Conservation (phyloP, 345 rosid species). For the Reutealis trisperma region DNA sequence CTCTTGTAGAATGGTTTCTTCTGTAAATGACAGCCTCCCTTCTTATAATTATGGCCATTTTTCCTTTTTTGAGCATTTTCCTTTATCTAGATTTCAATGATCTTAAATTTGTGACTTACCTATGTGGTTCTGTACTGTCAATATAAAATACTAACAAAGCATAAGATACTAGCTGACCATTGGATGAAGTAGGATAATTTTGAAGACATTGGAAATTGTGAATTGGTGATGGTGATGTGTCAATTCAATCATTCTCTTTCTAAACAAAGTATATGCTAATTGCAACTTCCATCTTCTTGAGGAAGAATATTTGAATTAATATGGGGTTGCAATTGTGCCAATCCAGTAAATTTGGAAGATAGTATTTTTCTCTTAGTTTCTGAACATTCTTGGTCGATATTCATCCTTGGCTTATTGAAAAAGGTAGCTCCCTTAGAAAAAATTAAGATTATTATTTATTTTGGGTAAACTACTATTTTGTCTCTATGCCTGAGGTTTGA, state of each 20-base stretch:
- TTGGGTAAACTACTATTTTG: too few relatives aligned
- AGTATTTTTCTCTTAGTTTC: neutral
- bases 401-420: neutral
- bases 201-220: neutral
- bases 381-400: neutral
- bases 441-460: neutral
- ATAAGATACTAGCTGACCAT: neutral
- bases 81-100: neutral
- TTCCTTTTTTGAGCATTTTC: neutral
- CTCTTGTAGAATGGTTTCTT: neutral
- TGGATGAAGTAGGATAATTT: neutral
- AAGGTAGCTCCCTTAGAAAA: neutral
- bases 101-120: neutral
- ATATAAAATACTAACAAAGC: neutral
- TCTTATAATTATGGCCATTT: neutral
- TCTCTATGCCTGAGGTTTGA: too few relatives aligned
- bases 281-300: neutral
- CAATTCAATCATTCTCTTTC: too few relatives aligned
- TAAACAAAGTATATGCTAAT: too few relatives aligned
- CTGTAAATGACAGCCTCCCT: too few relatives aligned
- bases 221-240: too few relatives aligned
- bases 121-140: neutral
- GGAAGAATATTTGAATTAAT: neutral
- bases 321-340: neutral
- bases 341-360: neutral